These are phyloP conservation scores for Cladosporium halotolerans DNA, from an alignment of 2,329 filamentous ascomycete genomes.

Conservation along the genomic window DNA sequence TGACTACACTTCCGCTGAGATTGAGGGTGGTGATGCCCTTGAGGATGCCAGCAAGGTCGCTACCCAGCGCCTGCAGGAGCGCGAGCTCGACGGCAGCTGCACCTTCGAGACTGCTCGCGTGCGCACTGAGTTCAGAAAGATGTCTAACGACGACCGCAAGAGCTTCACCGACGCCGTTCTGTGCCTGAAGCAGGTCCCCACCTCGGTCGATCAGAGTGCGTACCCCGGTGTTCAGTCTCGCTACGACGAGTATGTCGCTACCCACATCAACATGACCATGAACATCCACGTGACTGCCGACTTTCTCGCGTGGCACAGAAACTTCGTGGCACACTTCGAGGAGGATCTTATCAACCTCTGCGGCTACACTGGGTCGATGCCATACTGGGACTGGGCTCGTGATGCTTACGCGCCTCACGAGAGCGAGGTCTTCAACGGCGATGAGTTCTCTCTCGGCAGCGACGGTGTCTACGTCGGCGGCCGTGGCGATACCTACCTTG, in stretches of 20 bases:
- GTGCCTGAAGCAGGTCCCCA: constrained; percentile 15
- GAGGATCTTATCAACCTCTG: constrained; percentile 33
- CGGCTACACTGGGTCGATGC: constrained; percentile 32
- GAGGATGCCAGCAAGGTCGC: constrained; percentile 1
- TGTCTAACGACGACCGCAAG: constrained; percentile 13
- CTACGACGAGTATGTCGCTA: constrained; percentile 20
- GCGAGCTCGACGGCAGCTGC: constrained; percentile 3
- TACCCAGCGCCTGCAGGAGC: constrained; percentile 1
- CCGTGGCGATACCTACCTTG: constrained; percentile 27
- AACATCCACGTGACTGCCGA: constrained; percentile 19
- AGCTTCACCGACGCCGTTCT: constrained; percentile 14
- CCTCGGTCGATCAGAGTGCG: background rate
- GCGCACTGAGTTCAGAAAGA: constrained; percentile 11
- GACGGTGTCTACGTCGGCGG: constrained; percentile 16
- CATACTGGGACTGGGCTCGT: constrained; percentile 49
- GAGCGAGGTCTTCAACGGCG: constrained; percentile 50
- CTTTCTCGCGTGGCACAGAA: constrained; percentile 35
- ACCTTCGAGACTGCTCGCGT: constrained; percentile 14
- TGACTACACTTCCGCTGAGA: background rate
- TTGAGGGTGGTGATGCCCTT: background rate
- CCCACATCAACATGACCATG: constrained; percentile 14
- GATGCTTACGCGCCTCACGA: constrained; percentile 35
- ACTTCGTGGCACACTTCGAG: constrained; percentile 34
- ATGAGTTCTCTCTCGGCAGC: constrained; percentile 33
- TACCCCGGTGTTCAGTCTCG: constrained; percentile 16